phyloP scores from a whole-genome alignment of 371 early-diverging fungal genomes.

The Caulochytrium protostelioides region DNA sequence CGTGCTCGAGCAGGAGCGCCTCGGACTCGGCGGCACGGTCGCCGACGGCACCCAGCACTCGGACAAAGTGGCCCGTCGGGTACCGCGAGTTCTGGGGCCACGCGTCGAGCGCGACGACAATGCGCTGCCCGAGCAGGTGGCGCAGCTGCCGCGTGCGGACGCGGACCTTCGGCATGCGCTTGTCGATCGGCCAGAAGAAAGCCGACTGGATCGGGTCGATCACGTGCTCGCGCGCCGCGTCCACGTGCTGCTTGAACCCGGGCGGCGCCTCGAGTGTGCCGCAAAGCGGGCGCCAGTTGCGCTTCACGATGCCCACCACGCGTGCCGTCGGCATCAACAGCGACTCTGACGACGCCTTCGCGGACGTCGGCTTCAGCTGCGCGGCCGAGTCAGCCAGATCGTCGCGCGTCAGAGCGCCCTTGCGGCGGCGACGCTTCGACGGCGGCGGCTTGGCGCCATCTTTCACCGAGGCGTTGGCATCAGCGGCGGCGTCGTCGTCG shows the following conservation, averaged over 20 bases:
- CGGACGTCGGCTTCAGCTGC: slow-evolving; percentile 7
- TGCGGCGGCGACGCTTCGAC: no score
- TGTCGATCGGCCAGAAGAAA: slow-evolving; percentile 69
- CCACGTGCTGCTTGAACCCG: slow-evolving; percentile 9
- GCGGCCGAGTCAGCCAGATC: slow-evolving; percentile 2
- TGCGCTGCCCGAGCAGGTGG: slow-evolving; percentile 47
- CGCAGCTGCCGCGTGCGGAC: slow-evolving; percentile 74
- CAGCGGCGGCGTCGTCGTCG: slow-evolving; percentile 16
- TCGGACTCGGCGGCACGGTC: slow-evolving; percentile 86
- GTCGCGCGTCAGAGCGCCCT: slow-evolving; percentile 1
- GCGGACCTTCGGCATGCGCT: slow-evolving; percentile 69
- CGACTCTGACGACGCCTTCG: slow-evolving; percentile 6
- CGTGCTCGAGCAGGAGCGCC: slow-evolving; percentile 81
- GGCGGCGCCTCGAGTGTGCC: slow-evolving; percentile 66
- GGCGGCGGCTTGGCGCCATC: slow-evolving; percentile 4
- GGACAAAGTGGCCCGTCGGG: slow-evolving; percentile 83
- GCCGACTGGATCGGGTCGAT: slow-evolving; percentile 31
- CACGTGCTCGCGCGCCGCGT: no score
- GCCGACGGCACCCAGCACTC: slow-evolving; percentile 68
- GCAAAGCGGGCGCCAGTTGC: slow-evolving; percentile 85
- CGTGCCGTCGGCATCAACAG: slow-evolving; percentile 60
- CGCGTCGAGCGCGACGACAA: slow-evolving; percentile 71
- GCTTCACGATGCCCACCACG: slow-evolving; percentile 77
- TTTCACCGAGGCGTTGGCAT: slow-evolving; percentile 10
- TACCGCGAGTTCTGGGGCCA: slow-evolving; percentile 65